A percentile compares a stretch with the other conserved stretches of the same genome.
phyloP scores from a whole-genome alignment of 345 rosid genomes.

The Streptanthus diversifolius region DNA sequence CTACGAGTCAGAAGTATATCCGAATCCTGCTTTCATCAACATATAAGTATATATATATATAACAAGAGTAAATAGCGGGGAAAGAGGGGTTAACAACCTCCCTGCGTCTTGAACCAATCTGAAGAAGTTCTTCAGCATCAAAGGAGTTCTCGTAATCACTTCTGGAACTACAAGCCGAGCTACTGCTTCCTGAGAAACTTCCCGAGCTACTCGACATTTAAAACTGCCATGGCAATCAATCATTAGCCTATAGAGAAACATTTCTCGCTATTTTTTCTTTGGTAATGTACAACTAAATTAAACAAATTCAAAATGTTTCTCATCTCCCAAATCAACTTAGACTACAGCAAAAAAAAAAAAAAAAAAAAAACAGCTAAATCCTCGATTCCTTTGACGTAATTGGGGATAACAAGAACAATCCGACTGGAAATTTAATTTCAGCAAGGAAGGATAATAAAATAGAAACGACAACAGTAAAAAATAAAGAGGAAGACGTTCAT shows the following conservation, averaged over 20 bases:
- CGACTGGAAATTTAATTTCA: not conserved
- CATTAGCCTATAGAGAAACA: not conserved
- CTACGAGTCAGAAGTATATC: conserved; percentile 24
- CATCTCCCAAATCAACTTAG: too few relatives aligned
- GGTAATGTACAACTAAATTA: not conserved
- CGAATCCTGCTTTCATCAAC: conserved; percentile 22
- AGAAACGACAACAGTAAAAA: too few relatives aligned
- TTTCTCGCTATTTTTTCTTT: not conserved
- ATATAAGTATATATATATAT: conserved; percentile 21
- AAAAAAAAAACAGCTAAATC: not conserved
- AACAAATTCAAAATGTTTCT: not conserved
- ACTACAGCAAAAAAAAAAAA: not conserved
- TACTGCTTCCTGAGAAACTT: conserved; percentile 46
- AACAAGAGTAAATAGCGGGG: not conserved
- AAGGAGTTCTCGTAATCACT: conserved; percentile 38
- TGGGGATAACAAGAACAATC: not conserved
- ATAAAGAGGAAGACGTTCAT: not conserved
- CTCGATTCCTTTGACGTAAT: not conserved
- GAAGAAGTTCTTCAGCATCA: conserved; percentile 52
- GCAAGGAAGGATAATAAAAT: not conserved
- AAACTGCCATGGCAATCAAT: conserved; percentile 3
- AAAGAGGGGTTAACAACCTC: conserved; percentile 47
- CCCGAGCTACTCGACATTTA: conserved; percentile 41
- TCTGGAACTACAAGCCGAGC: conserved; percentile 38
- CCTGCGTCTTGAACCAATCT: conserved; percentile 50